A percentile compares a stretch with the other conserved stretches of the same genome.
phyloP scores from a whole-genome alignment of 1,139 yeast genomes.

The Magnusiomyces suaveolens region DNA sequence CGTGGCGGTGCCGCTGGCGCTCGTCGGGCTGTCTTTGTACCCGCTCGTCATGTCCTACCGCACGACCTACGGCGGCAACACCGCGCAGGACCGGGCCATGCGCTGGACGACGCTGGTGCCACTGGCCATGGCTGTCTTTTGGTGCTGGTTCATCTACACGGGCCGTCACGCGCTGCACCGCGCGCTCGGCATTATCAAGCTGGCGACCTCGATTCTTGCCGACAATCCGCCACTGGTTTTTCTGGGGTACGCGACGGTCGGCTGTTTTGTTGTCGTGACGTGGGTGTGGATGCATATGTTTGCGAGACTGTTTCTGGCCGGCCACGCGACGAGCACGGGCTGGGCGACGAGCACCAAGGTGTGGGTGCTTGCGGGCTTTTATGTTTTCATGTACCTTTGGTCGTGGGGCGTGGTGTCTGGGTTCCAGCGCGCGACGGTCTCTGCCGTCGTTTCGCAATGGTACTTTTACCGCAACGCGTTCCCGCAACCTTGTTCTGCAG shows the following conservation, averaged over 20 bases:
- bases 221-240: conserved; percentile 28
- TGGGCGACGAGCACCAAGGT: conserved; percentile 27
- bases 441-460: conserved; percentile 36
- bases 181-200: conserved; percentile 32
- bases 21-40: background rate
- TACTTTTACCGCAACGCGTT: conserved; percentile 30
- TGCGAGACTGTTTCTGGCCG: conserved; percentile 32
- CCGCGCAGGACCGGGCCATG: conserved; percentile 33
- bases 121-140: conserved; percentile 26
- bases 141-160: conserved; percentile 31
- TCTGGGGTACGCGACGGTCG: conserved; percentile 27
- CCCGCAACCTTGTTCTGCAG: conserved; percentile 21
- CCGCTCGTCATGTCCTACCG: conserved; percentile 32
- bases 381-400: conserved; percentile 36
- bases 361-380: conserved; percentile 32
- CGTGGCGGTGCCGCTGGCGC: conserved; percentile 21
- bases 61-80: conserved; percentile 29
- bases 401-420: conserved; percentile 37
- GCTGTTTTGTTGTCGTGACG: conserved; percentile 27
- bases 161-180: conserved; percentile 29
- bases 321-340: conserved; percentile 25
- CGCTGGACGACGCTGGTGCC: conserved; percentile 32
- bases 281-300: conserved; percentile 33
- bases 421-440: conserved; percentile 30
- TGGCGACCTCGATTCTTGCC: conserved; percentile 31